These are phyloP conservation scores for Magnaporthiopsis incrustans DNA, from an alignment of 2,329 filamentous ascomycete genomes.

Conservation along the genomic window DNA sequence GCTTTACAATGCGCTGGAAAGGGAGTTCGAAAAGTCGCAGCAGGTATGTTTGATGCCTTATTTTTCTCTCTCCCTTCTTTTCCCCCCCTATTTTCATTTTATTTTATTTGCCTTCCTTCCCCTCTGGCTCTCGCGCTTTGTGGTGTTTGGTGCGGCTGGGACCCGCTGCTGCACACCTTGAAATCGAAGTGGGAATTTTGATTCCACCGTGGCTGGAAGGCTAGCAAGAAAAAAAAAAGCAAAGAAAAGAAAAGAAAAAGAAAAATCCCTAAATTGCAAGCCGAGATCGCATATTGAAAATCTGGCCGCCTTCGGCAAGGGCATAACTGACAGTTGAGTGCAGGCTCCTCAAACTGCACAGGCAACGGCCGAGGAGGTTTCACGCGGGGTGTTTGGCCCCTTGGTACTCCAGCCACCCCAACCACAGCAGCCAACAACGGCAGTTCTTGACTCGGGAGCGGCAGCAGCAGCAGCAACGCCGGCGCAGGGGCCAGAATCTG, in stretches of 20 bases:
- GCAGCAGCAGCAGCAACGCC: conserved; percentile 5
- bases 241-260: too few relatives aligned
- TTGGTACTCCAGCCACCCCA: conserved; percentile 38
- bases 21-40: conserved; percentile 36
- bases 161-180: background rate
- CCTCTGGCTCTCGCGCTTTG: too few relatives aligned
- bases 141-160: background rate
- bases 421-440: conserved; percentile 28
- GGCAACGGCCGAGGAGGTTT: conserved; percentile 37
- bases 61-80: conserved; percentile 7
- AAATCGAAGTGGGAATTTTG: background rate
- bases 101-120: too few relatives aligned
- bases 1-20: conserved; percentile 51
- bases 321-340: conserved; percentile 30
- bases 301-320: background rate
- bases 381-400: conserved; percentile 50
- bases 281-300: too few relatives aligned
- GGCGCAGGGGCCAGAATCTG: conserved; percentile 2
- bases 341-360: conserved; percentile 42
- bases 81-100: too few relatives aligned
- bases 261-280: too few relatives aligned
- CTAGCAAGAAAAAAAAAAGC: too few relatives aligned
- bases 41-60: conserved; percentile 31
- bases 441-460: conserved; percentile 23
- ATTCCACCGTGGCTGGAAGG: background rate